Evolutionary conservation across 805 yeast genomes (phyloP), one percentile per base, ranked within the genome.

Genomic region (Wickerhamomyces chambardii): DNA sequence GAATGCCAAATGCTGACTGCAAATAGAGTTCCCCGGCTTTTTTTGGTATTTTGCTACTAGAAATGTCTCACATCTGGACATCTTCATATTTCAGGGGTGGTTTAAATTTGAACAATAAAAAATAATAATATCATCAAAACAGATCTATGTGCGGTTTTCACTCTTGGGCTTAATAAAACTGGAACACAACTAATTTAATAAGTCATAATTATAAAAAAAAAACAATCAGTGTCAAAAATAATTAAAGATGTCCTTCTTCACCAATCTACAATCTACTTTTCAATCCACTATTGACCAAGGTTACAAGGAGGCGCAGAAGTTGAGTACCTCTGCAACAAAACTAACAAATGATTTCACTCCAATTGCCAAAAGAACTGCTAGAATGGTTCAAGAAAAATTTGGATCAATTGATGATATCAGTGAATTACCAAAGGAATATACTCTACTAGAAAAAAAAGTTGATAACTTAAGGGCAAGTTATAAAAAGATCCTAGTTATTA

Each of bases 391-490:
- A 46, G 75, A 75, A 47, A 78, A 69, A 46, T 67, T 81, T 40
- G 80, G 83, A 26, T 65, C 75, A 27, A 68, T 77, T 37, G 84
- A 77, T 43, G 79, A 73, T 38, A 78, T 78, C 32, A 72, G 82
- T 37, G 85, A 81, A 53, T 66, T 84, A 34, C 94, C 94, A 32
- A 72, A 70, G 29, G 87, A 81, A 42, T 84, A 84, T 56, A 66
- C 73, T 37, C 68, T 71, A 39, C 63, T 84, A 49, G 94, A 83
- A 53, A 64, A 68, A 41, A 73, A 73, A 49, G 77, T 79, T 39
- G 90, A 82, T 53, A 65, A 74, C 34, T 61, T 82, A 45, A 74
- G 75, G 53, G 66, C 64, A 33, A 70, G 77, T 39, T 78, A 79
- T 59, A 75, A 64, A 45, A 66, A 68, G 48, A 48, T 70, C 11